phyloP scores from a whole-genome alignment of 2,329 filamentous ascomycete species.

The Aureobasidium musti region DNA sequence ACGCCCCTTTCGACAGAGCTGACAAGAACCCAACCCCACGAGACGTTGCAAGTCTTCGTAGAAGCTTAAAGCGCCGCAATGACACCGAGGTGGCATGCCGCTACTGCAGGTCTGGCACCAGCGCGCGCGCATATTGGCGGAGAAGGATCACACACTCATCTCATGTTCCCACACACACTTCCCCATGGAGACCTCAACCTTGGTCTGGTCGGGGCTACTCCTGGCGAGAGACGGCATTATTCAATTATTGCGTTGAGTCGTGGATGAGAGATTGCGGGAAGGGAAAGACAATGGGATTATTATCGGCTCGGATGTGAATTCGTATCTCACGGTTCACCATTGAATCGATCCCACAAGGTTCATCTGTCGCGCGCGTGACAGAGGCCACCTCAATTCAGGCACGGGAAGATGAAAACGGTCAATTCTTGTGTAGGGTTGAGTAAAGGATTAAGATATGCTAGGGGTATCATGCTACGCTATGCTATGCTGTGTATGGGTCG shows the following conservation, averaged over 20 bases:
- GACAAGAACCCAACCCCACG: constrained; percentile 1
- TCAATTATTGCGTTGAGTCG: neutral
- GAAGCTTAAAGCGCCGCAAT: constrained; percentile 25
- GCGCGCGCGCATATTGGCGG: neutral
- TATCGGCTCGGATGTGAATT: neutral
- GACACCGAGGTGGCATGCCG: neutral
- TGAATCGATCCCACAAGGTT: neutral
- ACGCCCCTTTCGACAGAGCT: constrained; percentile 4
- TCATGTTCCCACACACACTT: neutral
- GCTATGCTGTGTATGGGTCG: constrained; percentile 2
- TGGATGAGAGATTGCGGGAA: neutral
- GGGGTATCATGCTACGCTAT: constrained; percentile 20
- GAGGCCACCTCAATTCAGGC: neutral
- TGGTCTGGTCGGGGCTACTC: neutral
- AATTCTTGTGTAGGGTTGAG: neutral
- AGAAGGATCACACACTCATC: constrained; percentile 4
- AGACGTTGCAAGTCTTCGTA: constrained; percentile 13
- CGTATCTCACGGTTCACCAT: too few species aligned
- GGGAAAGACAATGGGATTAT: neutral
- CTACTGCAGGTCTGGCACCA: constrained; percentile 10
- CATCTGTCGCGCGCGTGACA: neutral
- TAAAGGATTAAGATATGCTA: neutral
- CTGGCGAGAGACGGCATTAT: neutral
- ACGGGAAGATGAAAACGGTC: neutral
- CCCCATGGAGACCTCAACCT: constrained; percentile 13